Evolutionary conservation across 2,329 filamentous ascomycete species (phyloP).

Genomic region (Aspergillus felis): DNA sequence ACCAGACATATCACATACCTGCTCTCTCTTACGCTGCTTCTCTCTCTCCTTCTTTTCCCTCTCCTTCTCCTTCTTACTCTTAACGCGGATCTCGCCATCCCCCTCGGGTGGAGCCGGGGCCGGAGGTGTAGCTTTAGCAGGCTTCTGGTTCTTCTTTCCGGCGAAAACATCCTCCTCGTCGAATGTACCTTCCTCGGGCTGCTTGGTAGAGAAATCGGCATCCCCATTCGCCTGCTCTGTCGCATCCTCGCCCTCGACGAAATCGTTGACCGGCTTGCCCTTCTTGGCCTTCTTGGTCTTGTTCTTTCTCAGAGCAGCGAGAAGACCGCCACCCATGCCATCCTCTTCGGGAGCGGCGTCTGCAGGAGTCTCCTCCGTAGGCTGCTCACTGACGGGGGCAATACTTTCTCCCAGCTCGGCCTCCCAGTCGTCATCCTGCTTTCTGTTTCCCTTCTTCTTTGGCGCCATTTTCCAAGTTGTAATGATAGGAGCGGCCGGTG

Average conservation of each 20-base stretch:
- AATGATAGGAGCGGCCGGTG: background rate
- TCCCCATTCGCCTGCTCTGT: slow-evolving; percentile 36
- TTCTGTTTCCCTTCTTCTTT: slow-evolving; percentile 92
- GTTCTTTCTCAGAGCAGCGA: slow-evolving; percentile 77
- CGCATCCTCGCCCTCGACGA: slow-evolving; percentile 65
- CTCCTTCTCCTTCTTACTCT: slow-evolving; percentile 98
- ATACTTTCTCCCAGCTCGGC: slow-evolving; percentile 77
- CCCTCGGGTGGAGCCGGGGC: slow-evolving; percentile 43
- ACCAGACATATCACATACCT: slow-evolving; percentile 54
- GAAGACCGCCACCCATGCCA: slow-evolving; percentile 61
- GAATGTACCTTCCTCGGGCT: slow-evolving; percentile 73
- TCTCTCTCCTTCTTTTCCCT: slow-evolving; percentile 97
- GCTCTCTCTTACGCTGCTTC: slow-evolving; percentile 97
- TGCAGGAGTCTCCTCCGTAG: slow-evolving; percentile 43
- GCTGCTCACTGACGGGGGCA: slow-evolving; percentile 44
- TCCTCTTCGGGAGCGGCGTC: slow-evolving; percentile 54
- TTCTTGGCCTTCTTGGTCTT: slow-evolving; percentile 89
- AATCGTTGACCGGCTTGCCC: slow-evolving; percentile 69
- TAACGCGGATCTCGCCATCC: slow-evolving; percentile 61
- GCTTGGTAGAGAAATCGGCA: slow-evolving; percentile 58
- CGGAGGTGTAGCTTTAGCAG: slow-evolving; percentile 48
- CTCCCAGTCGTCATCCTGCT: slow-evolving; percentile 88
- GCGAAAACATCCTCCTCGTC: slow-evolving; percentile 86
- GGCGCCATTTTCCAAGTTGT: slow-evolving; percentile 64
- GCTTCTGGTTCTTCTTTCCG: slow-evolving; percentile 49